Evolutionary conservation across 148 eudicot genomes (phyloP).

Genomic region (Spergularia bocconei): DNA sequence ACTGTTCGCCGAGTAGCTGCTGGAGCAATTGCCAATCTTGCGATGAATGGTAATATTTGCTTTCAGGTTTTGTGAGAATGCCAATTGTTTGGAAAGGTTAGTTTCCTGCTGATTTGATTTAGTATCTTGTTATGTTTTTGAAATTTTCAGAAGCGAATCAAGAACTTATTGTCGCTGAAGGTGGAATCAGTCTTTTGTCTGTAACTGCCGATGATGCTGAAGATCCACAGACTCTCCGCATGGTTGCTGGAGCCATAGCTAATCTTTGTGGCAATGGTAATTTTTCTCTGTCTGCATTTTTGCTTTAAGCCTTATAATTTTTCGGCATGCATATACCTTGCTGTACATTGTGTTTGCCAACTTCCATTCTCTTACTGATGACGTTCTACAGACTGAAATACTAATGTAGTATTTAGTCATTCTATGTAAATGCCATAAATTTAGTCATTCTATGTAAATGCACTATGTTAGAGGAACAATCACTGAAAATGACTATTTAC

Average conservation of each 20-base stretch:
- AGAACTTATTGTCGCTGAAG: constrained; percentile 90
- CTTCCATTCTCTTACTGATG: background rate
- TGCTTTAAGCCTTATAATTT: background rate
- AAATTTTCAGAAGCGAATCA: constrained; percentile 78
- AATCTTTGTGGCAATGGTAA: constrained; percentile 98
- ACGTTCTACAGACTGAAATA: background rate
- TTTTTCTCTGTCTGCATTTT: background rate
- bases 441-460: background rate
- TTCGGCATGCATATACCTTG: background rate
- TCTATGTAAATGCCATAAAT: background rate
- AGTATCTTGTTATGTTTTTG: constrained; percentile 14
- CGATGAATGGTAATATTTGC: constrained; percentile 76
- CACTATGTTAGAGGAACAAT: background rate
- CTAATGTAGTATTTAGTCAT: background rate
- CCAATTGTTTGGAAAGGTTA: background rate
- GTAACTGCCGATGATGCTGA: constrained; percentile 93
- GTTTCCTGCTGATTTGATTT: background rate
- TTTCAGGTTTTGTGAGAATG: background rate
- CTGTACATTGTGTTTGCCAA: background rate
- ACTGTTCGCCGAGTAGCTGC: constrained; percentile 96
- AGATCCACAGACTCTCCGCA: constrained; percentile 99
- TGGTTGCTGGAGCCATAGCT: constrained; percentile 99
- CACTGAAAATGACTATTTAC: background rate
- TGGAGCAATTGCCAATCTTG: constrained; percentile 99
- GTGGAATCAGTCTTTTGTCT: constrained; percentile 89